Base-by-base conservation (phyloP, 2,329 filamentous ascomycete species). In the Aulographum hederae region DNA sequence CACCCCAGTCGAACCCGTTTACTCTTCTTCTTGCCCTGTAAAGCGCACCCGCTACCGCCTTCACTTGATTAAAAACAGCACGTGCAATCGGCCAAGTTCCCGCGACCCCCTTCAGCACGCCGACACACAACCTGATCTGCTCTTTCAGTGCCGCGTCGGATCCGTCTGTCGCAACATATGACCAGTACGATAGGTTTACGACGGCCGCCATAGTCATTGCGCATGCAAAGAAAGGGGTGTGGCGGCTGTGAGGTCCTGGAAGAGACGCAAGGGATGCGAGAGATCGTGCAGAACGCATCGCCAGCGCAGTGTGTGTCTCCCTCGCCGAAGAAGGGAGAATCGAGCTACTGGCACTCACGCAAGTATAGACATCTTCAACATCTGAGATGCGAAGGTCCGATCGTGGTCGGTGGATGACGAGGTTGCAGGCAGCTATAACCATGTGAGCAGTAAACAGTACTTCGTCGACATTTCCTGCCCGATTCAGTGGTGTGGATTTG, bases 381-480 rank as follows among this genome's bases (percentile, higher is more conserved):
- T 43, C 26, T 3, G 47, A 49, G 25, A 50, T 51, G 26, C 51
- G 45, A 15, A 56, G 36, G 37, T 54, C 47, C 40, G 54, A 43
- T 33, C 56, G 41, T 37, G 53, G 43, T 34, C 56, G 34, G 40
- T 79, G 51, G 19, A 55, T 42, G 43, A 54, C 51, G 32, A 56
- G 54, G 11, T 48, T 51, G 40, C 44, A 48, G 16, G 48, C 44
- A 33, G 68, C 59, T 32, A 67, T 62, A 43, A 92, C 79, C 70
- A 91, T 86, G 39, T 80, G 76, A 1, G 80, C 84, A 50, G 91
- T 81, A 55, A 93, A 92, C 53, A 93, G 73, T 67, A 92, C 77
- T 53, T 92, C 81, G 48, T 94, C 85, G 8, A 85, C 62, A 32
- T 71, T 65, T 19, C 80, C 75, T 41, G 76, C 69, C 38, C 68